phyloP scores from a whole-genome alignment of 2,329 filamentous ascomycete species.

The Penicillium paneum region DNA sequence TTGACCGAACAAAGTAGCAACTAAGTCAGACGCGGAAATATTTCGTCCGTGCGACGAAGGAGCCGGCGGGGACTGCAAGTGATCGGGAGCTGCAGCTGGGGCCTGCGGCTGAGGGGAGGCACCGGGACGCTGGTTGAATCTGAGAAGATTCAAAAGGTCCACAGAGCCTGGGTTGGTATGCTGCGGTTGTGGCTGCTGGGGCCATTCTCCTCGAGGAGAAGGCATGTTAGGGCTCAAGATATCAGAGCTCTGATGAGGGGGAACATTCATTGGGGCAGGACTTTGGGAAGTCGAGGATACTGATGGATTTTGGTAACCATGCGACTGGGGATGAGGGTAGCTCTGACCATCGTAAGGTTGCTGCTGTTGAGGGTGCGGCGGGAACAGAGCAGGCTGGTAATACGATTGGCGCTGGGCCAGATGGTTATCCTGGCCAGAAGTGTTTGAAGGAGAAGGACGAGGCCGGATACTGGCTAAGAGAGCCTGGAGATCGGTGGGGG shows the following conservation, averaged over 20 bases:
- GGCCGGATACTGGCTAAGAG: slow-evolving; percentile 47
- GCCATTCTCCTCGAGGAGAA: slow-evolving; percentile 45
- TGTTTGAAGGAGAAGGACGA: slow-evolving; percentile 36
- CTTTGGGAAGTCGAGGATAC: slow-evolving; percentile 59
- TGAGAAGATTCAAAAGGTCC: slow-evolving; percentile 63
- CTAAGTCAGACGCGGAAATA: slow-evolving; percentile 56
- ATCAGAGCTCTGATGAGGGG: slow-evolving; percentile 56
- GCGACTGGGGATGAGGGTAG: slow-evolving; percentile 33
- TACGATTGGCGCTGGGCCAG: slow-evolving; percentile 26
- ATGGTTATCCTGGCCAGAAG: slow-evolving; percentile 29
- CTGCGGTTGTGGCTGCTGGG: slow-evolving; percentile 40
- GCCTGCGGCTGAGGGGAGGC: slow-evolving; percentile 31
- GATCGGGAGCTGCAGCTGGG: slow-evolving; percentile 23
- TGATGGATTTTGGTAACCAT: slow-evolving; percentile 53
- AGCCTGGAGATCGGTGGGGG: slow-evolving; percentile 47
- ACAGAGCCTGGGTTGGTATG: slow-evolving; percentile 47
- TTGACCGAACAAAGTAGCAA: slow-evolving; percentile 55
- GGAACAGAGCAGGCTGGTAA: slow-evolving; percentile 31
- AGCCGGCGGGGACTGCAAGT: slow-evolving; percentile 27
- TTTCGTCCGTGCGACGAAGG: slow-evolving; percentile 33
- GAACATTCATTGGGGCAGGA: slow-evolving; percentile 52
- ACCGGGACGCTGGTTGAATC: slow-evolving; percentile 55
- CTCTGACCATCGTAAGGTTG: slow-evolving; percentile 33
- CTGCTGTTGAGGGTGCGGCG: slow-evolving; percentile 29
- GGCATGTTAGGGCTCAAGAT: slow-evolving; percentile 56